phyloP scores from a whole-genome alignment of 495 filamentous ascomycete species.

The Penicillium longicatenatum region DNA sequence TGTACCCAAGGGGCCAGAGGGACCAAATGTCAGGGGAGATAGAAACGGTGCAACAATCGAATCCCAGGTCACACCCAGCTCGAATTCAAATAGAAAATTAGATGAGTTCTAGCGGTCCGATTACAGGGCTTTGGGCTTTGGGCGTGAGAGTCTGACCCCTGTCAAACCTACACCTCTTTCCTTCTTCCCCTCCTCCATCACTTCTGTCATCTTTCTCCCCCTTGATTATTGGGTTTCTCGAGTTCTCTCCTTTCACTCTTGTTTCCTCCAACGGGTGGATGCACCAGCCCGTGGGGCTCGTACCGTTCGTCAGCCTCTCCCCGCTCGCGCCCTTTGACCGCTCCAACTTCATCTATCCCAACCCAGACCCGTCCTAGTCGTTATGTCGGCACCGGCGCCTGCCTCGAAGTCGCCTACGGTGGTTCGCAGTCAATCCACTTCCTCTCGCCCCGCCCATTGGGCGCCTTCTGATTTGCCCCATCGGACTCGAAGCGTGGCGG shows the following conservation, averaged over 20 bases:
- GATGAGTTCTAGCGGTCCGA: not conserved
- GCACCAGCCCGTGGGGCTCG: conserved; percentile 12
- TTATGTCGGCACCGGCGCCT: conserved; percentile 55
- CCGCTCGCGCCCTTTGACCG: conserved; percentile 30
- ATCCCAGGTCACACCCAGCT: conserved; percentile 7
- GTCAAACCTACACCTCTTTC: conserved; percentile 3
- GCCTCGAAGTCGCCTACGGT: conserved; percentile 47
- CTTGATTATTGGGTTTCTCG: not conserved
- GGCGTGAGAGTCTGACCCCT: not conserved
- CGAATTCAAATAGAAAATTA: not conserved
- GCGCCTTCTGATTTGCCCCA: conserved; percentile 55
- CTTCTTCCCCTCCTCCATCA: conserved; percentile 1
- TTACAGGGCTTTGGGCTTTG: not conserved
- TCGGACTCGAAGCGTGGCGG: conserved; percentile 56
- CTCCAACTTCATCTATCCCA: conserved; percentile 14
- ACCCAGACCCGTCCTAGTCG: conserved; percentile 18
- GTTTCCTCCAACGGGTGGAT: conserved; percentile 1
- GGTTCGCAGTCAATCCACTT: conserved; percentile 57
- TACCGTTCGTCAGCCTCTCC: conserved; percentile 20
- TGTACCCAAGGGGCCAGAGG: conserved; percentile 1
- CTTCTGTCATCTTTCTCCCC: conserved; percentile 5
- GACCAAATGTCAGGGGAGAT: not conserved
- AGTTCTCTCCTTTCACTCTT: not conserved
- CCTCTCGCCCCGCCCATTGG: conserved; percentile 47
- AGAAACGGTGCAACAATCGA: not conserved